phyloP scores from a whole-genome alignment of 108 stramenopile genomes.

The Cyclotella choctawhatcheeana region DNA sequence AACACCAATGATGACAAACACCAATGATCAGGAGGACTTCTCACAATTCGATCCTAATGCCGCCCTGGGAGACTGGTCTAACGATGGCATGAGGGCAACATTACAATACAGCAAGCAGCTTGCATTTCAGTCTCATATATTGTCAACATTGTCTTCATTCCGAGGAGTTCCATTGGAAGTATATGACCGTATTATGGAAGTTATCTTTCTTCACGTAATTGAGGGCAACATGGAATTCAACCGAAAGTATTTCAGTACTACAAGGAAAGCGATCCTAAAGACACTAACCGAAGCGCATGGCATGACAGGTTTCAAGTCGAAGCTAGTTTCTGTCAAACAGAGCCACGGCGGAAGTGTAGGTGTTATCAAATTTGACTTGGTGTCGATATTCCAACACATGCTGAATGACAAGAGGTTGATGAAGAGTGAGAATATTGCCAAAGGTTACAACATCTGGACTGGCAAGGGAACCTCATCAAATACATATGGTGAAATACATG shows the following conservation, averaged over 20 bases:
- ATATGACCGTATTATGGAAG: constrained; percentile 4
- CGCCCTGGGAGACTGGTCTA: neutral
- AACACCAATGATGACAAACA: neutral
- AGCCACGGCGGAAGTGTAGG: neutral
- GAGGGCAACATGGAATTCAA: constrained; percentile 1
- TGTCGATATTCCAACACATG: neutral
- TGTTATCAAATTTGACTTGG: neutral
- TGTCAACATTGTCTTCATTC: neutral
- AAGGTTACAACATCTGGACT: constrained; percentile 3
- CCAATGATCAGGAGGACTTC: neutral
- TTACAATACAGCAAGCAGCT: neutral
- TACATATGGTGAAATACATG: constrained; percentile 8
- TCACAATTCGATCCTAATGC: neutral
- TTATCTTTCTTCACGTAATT: neutral
- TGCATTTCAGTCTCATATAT: neutral
- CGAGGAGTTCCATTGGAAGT: neutral
- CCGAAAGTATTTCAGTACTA: neutral
- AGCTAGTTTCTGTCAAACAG: neutral
- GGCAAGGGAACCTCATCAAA: neutral
- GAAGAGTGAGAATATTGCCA: neutral
- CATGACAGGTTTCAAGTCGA: neutral
- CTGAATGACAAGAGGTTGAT: neutral
- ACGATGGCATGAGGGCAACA: neutral
- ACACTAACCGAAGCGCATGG: neutral
- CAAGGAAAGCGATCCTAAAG: neutral